These are phyloP conservation scores for Andrographis paniculata DNA, from an alignment of 305 asterid genomes.

Conservation along the genomic window DNA sequence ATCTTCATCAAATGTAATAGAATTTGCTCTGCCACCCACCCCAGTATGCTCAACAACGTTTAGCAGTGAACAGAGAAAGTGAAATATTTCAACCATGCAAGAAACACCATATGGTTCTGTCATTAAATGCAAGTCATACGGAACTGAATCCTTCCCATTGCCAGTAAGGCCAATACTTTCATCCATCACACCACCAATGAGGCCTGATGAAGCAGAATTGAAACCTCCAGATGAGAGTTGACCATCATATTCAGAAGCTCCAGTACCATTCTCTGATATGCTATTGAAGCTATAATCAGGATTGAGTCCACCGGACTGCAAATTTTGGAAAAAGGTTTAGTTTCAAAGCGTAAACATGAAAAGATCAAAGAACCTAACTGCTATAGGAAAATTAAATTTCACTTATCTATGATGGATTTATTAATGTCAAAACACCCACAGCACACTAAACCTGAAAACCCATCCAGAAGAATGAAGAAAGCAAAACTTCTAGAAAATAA, in stretches of 20 bases:
- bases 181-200: slow-evolving; percentile 43
- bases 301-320: slow-evolving; percentile 48
- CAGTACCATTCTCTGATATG: slow-evolving; percentile 68
- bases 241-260: slow-evolving; percentile 48
- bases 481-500: slow-evolving; percentile 15
- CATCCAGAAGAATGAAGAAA: slow-evolving; percentile 10
- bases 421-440: slow-evolving; percentile 9
- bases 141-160: slow-evolving; percentile 70
- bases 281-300: slow-evolving; percentile 43
- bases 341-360: slow-evolving; percentile 18
- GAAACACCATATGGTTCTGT: slow-evolving; percentile 93
- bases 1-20: slow-evolving; percentile 88
- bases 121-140: slow-evolving; percentile 78
- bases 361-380: slow-evolving; percentile 10
- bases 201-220: slow-evolving; percentile 45
- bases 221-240: slow-evolving; percentile 50
- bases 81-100: slow-evolving; percentile 96
- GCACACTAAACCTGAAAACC: background rate
- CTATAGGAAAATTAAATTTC: background rate
- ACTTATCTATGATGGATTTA: slow-evolving; percentile 11
- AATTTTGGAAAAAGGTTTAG: slow-evolving; percentile 17
- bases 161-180: slow-evolving; percentile 42
- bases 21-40: slow-evolving; percentile 76
- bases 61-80: slow-evolving; percentile 84
- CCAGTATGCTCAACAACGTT: slow-evolving; percentile 74